Base-by-base conservation (phyloP, 495 filamentous ascomycete genomes). In the Penicillium desertorum region DNA sequence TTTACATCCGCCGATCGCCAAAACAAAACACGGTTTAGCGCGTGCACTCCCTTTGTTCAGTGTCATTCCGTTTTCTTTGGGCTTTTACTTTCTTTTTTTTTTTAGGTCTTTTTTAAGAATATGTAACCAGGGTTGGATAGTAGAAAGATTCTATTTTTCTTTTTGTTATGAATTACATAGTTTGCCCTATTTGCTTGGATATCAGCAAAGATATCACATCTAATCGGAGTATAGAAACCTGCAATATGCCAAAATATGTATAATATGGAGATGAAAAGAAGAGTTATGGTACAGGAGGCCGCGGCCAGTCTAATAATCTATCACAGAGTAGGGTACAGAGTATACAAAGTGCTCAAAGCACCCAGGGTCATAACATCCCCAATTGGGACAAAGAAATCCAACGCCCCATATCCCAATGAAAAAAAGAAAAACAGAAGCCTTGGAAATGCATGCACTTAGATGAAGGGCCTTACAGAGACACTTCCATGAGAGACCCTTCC, bases 11-110 rank as follows among this genome's bases (percentile, higher is more conserved):
- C 60, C 56, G 64, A 68, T 68, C 67, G 60, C 62, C 67, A 64
- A 66, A 69, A 69, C 66, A 69, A 69, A 69, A 58, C 65, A 68
- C 63, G 59, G 39, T 42, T 52, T 69, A 69, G 63, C 66, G 66
- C 66, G 64, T 64, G 20, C 41, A 41, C 39, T 53, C 25, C 23
- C 49, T 50, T 53, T 48, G 56, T 57, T 56, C 29, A 32, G 25
- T 25, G 23, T 17, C 46, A 41, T 45, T 34, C 30, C 30, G 11
- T 16, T 29, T 54, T 34, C 37, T 43, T 34, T 17, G 19, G 3
- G 8, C 2, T 25, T 19, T 29, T 34, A 2, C 34, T 50, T 7
- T 39, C 34, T 42, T 45, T 41, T 30, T 25, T 22, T 22, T 47
- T n/a, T 29, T 20, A 23, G 22, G 23, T 2, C 1, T 34, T 11